Conservation (phyloP, 495 filamentous ascomycete species). For the Lepidopterella palustris region DNA sequence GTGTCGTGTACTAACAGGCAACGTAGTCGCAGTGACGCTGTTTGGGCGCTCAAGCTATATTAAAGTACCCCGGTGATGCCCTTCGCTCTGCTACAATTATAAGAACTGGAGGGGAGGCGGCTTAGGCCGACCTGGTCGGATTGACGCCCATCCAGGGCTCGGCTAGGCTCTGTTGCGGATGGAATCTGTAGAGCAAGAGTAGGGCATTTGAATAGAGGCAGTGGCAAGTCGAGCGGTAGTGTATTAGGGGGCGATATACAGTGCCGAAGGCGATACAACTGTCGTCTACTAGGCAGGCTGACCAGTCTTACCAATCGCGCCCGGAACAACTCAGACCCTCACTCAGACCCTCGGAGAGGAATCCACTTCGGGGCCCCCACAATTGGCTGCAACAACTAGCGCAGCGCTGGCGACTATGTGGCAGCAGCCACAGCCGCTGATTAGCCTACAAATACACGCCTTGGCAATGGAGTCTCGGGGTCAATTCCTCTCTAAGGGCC, state of each 20-base stretch:
- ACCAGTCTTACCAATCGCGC: neutral
- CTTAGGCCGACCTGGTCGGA: neutral
- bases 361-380: neutral
- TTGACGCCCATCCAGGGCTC: neutral
- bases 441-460: neutral
- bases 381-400: neutral
- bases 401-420: neutral
- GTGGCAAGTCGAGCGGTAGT: neutral
- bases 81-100: neutral
- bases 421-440: neutral
- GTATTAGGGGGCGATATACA: neutral
- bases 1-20: neutral
- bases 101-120: neutral
- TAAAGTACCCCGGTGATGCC: neutral
- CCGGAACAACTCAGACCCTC: too few species aligned
- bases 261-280: too few species aligned
- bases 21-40: neutral
- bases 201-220: neutral
- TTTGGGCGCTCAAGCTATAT: neutral
- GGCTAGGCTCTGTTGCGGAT: neutral
- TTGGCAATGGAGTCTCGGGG: neutral
- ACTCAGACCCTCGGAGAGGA: too few species aligned
- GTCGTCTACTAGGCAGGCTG: neutral
- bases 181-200: neutral
- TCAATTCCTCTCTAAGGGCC: neutral